These are phyloP conservation scores for Microthlaspi erraticum DNA, from an alignment of 345 rosid species.

Conservation along the genomic window DNA sequence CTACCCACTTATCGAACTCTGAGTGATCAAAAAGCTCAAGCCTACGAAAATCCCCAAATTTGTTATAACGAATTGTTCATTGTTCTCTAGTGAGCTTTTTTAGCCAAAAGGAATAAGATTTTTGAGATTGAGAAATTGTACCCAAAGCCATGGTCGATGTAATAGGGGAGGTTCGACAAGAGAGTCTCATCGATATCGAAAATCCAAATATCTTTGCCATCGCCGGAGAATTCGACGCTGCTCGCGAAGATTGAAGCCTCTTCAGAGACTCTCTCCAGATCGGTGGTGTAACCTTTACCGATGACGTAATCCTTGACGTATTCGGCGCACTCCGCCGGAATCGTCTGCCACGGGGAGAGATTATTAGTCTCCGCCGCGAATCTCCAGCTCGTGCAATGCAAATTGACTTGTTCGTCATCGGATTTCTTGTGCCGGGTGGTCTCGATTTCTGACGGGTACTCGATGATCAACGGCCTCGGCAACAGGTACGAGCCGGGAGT, in stretches of 20 bases:
- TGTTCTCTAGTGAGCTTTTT: too few relatives aligned
- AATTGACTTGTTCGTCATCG: constrained; percentile 51
- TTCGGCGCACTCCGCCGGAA: constrained; percentile 70
- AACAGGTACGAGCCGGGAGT: constrained; percentile 46
- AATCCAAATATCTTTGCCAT: constrained; percentile 85
- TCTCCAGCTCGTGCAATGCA: constrained; percentile 92
- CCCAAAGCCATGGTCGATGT: constrained; percentile 81
- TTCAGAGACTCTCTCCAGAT: constrained; percentile 63
- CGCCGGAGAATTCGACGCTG: constrained; percentile 55
- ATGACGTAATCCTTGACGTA: constrained; percentile 69
- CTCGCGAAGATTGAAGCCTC: constrained; percentile 70
- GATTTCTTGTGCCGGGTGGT: constrained; percentile 38
- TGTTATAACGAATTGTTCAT: not conserved
- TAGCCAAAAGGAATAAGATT: constrained; percentile 8
- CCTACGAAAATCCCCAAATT: constrained; percentile 48
- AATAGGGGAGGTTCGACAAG: constrained; percentile 90
- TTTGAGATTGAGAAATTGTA: constrained; percentile 35
- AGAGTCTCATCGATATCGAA: constrained; percentile 93
- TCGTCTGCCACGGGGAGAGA: constrained; percentile 77
- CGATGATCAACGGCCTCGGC: constrained; percentile 66
- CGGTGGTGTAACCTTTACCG: constrained; percentile 67
- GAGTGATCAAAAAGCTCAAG: constrained; percentile 66
- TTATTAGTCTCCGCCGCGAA: constrained; percentile 84
- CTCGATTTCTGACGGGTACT: constrained; percentile 51
- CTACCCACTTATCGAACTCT: constrained; percentile 88